Evolutionary conservation across 441 rosid genomes (phyloP).

Genomic region (Gossypium davidsonii): DNA sequence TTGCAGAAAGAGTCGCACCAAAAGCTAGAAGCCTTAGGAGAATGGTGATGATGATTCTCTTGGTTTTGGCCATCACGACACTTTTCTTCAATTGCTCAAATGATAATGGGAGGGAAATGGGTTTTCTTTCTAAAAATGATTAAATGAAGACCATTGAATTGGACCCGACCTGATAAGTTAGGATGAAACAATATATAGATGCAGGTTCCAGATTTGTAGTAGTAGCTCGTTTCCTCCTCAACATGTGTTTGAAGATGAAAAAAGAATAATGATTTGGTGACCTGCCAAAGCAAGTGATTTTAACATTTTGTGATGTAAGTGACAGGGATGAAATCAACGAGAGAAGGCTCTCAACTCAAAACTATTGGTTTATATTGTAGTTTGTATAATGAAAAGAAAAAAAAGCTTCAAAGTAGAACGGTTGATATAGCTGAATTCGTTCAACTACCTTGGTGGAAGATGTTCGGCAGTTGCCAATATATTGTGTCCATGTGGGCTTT

Average conservation of each 20-base stretch:
- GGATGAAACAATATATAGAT: not conserved
- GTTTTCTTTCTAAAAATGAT: not conserved
- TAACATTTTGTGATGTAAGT: not conserved
- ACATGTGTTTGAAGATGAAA: not conserved
- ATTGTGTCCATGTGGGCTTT: not conserved
- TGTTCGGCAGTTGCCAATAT: not conserved
- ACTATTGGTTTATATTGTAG: not conserved
- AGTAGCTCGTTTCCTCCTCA: not conserved
- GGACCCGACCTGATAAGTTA: not conserved
- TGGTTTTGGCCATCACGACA: constrained; percentile 24
- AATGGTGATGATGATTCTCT: constrained; percentile 18
- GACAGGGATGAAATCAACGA: not conserved
- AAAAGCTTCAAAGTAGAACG: not conserved
- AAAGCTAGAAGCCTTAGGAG: constrained; percentile 41
- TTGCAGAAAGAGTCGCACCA: constrained; percentile 37
- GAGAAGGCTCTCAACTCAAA: not conserved
- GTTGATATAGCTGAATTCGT: constrained; percentile 1
- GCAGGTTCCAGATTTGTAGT: not conserved
- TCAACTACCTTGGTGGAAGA: constrained; percentile 7
- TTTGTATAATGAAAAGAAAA: not conserved
- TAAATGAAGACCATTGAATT: not conserved
- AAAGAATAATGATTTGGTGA: not conserved
- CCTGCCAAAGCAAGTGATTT: constrained; percentile 14
- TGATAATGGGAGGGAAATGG: not conserved
- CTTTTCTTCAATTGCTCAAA: not conserved